Percentiles rank a stretch among this genome's conserved stretches.
Conservation (phyloP, 1,139 yeast species). For the Geotrichum australiense region DNA sequence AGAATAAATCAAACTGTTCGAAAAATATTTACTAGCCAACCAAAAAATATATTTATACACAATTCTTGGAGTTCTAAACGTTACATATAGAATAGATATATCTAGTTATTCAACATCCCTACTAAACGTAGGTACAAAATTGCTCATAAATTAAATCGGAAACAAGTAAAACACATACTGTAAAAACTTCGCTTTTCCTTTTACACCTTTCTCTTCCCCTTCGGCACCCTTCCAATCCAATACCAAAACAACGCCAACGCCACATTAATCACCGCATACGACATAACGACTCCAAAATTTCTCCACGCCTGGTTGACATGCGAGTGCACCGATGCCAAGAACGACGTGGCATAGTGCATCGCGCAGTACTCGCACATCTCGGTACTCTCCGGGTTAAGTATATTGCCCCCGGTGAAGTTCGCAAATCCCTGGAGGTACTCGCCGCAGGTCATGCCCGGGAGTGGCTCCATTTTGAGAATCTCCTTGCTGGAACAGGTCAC, state of each 20-base stretch:
- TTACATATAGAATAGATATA: too few relatives aligned
- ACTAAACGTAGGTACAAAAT: too few relatives aligned
- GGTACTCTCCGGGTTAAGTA: slow-evolving; percentile 48
- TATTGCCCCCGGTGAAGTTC: slow-evolving; percentile 43
- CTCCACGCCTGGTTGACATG: slow-evolving; percentile 49
- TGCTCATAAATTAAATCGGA: too few relatives aligned
- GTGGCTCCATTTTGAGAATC: slow-evolving; percentile 48
- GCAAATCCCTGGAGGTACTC: slow-evolving; percentile 42
- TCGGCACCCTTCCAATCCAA: slow-evolving; percentile 33
- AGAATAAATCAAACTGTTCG: too few relatives aligned
- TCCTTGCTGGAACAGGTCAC: slow-evolving; percentile 51
- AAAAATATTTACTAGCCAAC: too few relatives aligned
- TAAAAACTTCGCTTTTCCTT: too few relatives aligned
- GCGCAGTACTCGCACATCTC: slow-evolving; percentile 54
- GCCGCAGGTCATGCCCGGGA: slow-evolving; percentile 53
- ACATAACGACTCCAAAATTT: slow-evolving; percentile 51
- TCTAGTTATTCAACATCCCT: too few relatives aligned
- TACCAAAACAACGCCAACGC: slow-evolving; percentile 60
- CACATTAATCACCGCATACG: slow-evolving; percentile 45
- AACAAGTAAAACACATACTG: too few relatives aligned
- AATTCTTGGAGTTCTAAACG: too few relatives aligned
- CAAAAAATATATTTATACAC: too few relatives aligned
- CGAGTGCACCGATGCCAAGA: slow-evolving; percentile 41
- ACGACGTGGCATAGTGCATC: slow-evolving; percentile 48
- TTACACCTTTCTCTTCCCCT: slow-evolving; percentile 11